Conservation (phyloP, 352 stramenopile species). For the Phytophthora parvispora region DNA sequence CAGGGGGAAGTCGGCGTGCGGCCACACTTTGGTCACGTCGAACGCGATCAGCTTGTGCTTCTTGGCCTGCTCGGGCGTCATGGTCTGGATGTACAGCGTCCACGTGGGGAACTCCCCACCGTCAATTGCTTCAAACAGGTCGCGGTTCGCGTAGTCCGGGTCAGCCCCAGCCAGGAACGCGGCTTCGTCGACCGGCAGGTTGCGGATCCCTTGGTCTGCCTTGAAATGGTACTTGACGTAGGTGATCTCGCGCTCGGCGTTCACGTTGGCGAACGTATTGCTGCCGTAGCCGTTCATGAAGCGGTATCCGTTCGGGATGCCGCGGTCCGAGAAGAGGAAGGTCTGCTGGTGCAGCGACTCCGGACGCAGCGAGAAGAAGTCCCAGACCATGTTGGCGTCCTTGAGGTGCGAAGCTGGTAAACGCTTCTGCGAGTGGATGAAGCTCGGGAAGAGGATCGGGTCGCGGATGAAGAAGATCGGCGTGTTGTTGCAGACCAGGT, state of each 20-base stretch:
- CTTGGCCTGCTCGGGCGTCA: constrained; percentile 79
- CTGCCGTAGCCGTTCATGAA: constrained; percentile 93
- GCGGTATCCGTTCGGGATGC: constrained; percentile 83
- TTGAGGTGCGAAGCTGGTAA: constrained; percentile 85
- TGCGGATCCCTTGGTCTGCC: constrained; percentile 85
- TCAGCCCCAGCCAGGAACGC: constrained; percentile 61
- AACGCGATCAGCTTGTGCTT: constrained; percentile 79
- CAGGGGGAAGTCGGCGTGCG: constrained; percentile 84
- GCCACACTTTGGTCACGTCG: constrained; percentile 94
- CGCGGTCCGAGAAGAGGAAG: constrained; percentile 89
- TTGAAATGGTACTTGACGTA: constrained; percentile 95
- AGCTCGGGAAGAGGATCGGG: constrained; percentile 91
- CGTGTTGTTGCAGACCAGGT: constrained; percentile 92
- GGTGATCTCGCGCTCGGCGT: constrained; percentile 60
- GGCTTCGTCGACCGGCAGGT: constrained; percentile 80
- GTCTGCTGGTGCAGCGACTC: constrained; percentile 87
- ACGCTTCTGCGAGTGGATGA: constrained; percentile 94
- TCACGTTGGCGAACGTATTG: constrained; percentile 92
- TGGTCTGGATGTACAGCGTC: constrained; percentile 92
- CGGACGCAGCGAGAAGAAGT: constrained; percentile 88
- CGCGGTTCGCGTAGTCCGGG: constrained; percentile 87
- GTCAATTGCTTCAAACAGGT: constrained; percentile 91
- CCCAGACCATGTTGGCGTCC: constrained; percentile 88
- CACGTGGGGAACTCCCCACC: constrained; percentile 71
- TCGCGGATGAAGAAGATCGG: constrained; percentile 94